These are phyloP conservation scores for Pachyrhizus erosus DNA, from an alignment of 306 rosid species.

Conservation along the genomic window DNA sequence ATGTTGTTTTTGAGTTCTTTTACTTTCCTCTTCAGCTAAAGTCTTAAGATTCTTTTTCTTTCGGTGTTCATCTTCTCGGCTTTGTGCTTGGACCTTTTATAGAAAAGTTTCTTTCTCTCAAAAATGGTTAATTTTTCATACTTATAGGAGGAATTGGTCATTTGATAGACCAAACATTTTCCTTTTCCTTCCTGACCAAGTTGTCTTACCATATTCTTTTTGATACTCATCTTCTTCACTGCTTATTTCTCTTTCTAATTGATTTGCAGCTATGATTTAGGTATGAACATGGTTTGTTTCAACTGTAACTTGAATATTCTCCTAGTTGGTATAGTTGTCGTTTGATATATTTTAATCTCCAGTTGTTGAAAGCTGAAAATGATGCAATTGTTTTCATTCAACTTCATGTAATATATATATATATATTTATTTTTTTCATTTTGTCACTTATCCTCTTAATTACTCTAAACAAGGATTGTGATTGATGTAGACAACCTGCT, in stretches of 20 bases:
- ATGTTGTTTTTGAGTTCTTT: not conserved
- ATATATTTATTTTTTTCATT: not conserved
- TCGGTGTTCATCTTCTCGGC: not conserved
- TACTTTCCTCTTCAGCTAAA: constrained; percentile 4
- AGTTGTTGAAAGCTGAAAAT: not conserved
- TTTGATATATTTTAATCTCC: constrained; percentile 22
- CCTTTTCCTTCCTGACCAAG: not conserved
- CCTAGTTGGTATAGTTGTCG: constrained; percentile 3
- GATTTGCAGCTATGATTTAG: constrained; percentile 39
- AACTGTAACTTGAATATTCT: constrained; percentile 33
- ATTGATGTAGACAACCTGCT: constrained; percentile 4
- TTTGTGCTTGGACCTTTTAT: not conserved
- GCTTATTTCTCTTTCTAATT: constrained; percentile 34
- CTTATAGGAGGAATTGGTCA: not conserved
- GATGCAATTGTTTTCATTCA: constrained; percentile 16
- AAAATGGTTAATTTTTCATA: constrained; percentile 14
- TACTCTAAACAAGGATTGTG: constrained; percentile 20
- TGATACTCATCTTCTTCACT: constrained; percentile 6
- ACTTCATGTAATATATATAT: not conserved
- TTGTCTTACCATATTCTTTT: constrained; percentile 13
- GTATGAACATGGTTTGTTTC: constrained; percentile 26
- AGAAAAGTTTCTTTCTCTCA: constrained; percentile 1
- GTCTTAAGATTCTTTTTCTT: not conserved
- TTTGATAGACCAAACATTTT: constrained; percentile 27
- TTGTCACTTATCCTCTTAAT: not conserved